Conservation (phyloP, 345 rosid species). For the Turritis glabra region DNA sequence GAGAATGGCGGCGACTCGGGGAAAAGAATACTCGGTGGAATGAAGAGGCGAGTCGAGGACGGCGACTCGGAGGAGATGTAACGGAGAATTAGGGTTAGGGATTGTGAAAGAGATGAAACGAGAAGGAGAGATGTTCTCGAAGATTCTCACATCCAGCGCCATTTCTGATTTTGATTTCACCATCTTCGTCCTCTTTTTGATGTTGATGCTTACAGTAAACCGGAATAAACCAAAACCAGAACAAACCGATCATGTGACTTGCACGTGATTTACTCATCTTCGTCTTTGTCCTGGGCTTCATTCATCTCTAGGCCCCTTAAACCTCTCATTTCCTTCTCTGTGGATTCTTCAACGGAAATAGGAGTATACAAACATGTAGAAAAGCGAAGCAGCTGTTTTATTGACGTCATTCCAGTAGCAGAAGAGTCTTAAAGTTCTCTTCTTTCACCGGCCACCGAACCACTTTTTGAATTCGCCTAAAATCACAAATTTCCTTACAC, state of each 20-base stretch:
- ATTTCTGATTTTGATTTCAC: slow-evolving; percentile 33
- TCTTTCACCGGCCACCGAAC: neutral
- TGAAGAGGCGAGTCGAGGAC: slow-evolving; percentile 74
- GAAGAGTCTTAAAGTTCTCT: neutral
- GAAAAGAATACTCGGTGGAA: slow-evolving; percentile 21
- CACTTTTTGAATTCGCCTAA: neutral
- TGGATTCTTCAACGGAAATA: neutral
- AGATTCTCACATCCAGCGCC: slow-evolving; percentile 57
- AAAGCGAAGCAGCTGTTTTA: neutral
- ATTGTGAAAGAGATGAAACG: slow-evolving; percentile 77
- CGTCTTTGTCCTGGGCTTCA: neutral
- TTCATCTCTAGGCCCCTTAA: neutral
- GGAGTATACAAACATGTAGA: neutral
- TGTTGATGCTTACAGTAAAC: slow-evolving; percentile 6
- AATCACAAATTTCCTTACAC: neutral
- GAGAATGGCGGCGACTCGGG: slow-evolving; percentile 63
- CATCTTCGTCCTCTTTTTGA: neutral
- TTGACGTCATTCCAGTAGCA: neutral
- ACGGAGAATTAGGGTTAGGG: slow-evolving; percentile 35
- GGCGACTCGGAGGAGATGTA: slow-evolving; percentile 57
- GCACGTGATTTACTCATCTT: slow-evolving; percentile 1
- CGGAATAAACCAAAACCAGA: slow-evolving; percentile 21
- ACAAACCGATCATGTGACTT: slow-evolving; percentile 19
- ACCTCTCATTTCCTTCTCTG: neutral
- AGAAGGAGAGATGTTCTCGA: slow-evolving; percentile 57